phyloP scores from a whole-genome alignment of 2,329 filamentous ascomycete species.

The Diaporthe vaccinii region DNA sequence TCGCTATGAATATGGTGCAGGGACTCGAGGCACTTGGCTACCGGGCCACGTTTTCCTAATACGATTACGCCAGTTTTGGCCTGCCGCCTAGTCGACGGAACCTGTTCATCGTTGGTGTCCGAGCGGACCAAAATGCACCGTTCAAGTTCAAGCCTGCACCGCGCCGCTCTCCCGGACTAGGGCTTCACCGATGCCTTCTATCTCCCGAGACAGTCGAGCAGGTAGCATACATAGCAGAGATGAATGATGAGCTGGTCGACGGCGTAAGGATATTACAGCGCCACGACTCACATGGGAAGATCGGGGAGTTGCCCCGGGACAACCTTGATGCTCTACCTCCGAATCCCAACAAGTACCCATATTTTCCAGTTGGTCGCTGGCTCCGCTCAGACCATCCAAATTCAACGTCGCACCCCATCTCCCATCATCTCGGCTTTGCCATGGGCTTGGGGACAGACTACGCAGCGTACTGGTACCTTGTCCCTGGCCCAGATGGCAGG shows the following conservation, averaged over 20 bases:
- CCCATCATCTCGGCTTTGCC: not conserved
- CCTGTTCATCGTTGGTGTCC: not conserved
- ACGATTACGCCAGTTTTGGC: not conserved
- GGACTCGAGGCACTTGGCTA: not conserved
- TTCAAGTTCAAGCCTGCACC: not conserved
- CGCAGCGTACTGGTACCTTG: not conserved
- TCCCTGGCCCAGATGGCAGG: not conserved
- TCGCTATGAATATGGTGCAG: not conserved
- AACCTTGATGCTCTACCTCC: not conserved
- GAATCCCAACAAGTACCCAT: no score
- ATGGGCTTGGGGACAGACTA: not conserved
- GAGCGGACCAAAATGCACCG: not conserved
- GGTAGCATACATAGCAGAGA: not conserved
- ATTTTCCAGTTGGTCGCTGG: not conserved
- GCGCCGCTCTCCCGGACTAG: not conserved
- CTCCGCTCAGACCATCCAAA: not conserved
- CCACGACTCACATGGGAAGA: not conserved
- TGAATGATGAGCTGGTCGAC: not conserved
- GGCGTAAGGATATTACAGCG: not conserved
- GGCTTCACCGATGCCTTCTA: not conserved
- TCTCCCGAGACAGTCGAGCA: not conserved
- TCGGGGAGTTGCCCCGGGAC: not conserved
- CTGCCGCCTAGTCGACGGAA: not conserved
- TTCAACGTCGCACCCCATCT: not conserved
- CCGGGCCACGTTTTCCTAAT: not conserved